Evolutionary conservation across 495 filamentous ascomycete genomes (phyloP), one percentile per base, ranked within the genome.

Genomic region (Chaetomium tenue): DNA sequence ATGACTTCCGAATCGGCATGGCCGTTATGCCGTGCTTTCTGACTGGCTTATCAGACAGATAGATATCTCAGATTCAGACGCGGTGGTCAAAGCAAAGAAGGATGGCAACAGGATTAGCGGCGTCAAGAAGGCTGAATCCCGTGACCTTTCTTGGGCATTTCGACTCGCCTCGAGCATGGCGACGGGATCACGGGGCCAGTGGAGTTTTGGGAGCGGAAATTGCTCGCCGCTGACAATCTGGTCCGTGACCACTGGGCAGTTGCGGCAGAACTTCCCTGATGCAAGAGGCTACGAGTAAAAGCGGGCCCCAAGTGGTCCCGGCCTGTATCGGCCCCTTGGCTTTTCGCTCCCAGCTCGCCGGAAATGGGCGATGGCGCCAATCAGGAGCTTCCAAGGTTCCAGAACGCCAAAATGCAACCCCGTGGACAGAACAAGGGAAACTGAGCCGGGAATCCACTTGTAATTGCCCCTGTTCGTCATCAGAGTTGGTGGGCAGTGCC

Each of bases 331-430:
- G 54, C 39, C 63, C 25, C 56, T 51, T 65, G 56, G 58, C 51
- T 61, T 13, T 11, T 50, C 47, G 63, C 44, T 57, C 59, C 65
- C 65, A 53, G 60, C 48, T 63, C 50, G 48, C 47, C 42, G 65
- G 61, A 63, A 60, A 48, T 60, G 30, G 57, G 12, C 18, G 13
- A 18, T 18, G 39, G 37, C 37, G 26, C 65, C 65, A 67, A 67
- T 67, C 65, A 67, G 60, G 39, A 61, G 60, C 48, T 64, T 64
- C 61, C 61, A 64, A 61, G 60, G 48, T 68, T 68, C 66, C 61
- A 64, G 61, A 64, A 68, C 23, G 42, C 26, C 51, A n/a, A 16
- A 61, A 64, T 64, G 61, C 46, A 33, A 67, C 60, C 56, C 42
- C 57, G 53, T 63, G 56, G 26, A 28, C 64, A 58, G 46, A 50